Evolutionary conservation across 2,329 filamentous ascomycete genomes (phyloP).

Genomic region (Bertia moriformis): DNA sequence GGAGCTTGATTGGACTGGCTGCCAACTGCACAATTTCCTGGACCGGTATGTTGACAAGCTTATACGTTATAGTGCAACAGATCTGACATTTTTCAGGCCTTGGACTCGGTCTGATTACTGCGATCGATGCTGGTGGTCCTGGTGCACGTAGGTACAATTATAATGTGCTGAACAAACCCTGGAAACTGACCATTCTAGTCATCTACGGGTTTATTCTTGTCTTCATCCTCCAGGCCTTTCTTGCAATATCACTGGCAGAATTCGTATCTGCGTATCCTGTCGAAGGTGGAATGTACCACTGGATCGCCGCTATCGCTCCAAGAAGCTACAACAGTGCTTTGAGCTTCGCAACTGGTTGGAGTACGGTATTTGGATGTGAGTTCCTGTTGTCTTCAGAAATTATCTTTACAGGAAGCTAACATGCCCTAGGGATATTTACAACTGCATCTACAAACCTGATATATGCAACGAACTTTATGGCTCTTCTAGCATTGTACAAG

Average conservation of each 20-base stretch:
- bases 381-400: background rate
- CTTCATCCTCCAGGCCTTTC: slow-evolving; percentile 26
- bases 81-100: slow-evolving; percentile 10
- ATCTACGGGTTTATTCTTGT: slow-evolving; percentile 34
- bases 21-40: slow-evolving; percentile 34
- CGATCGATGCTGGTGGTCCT: slow-evolving; percentile 30
- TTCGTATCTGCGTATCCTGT: slow-evolving; percentile 31
- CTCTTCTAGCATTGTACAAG: slow-evolving; percentile 23
- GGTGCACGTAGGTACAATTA: slow-evolving; percentile 14
- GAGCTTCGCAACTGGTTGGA: slow-evolving; percentile 28
- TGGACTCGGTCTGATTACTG: slow-evolving; percentile 26
- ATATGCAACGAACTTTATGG: slow-evolving; percentile 23
- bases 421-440: slow-evolving; percentile 22
- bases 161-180: background rate
- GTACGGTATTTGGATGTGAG: slow-evolving; percentile 22
- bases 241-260: slow-evolving; percentile 27
- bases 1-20: slow-evolving; percentile 30
- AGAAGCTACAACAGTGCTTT: slow-evolving; percentile 19
- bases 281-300: slow-evolving; percentile 33
- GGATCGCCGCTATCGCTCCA: slow-evolving; percentile 30
- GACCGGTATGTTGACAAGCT: slow-evolving; percentile 22
- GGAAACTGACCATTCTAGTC: slow-evolving; percentile 9
- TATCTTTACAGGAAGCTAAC: background rate
- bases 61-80: too few species aligned
- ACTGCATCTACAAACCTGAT: slow-evolving; percentile 27